Evolutionary conservation across 345 rosid species (phyloP).

Genomic region (Triadica sebifera): DNA sequence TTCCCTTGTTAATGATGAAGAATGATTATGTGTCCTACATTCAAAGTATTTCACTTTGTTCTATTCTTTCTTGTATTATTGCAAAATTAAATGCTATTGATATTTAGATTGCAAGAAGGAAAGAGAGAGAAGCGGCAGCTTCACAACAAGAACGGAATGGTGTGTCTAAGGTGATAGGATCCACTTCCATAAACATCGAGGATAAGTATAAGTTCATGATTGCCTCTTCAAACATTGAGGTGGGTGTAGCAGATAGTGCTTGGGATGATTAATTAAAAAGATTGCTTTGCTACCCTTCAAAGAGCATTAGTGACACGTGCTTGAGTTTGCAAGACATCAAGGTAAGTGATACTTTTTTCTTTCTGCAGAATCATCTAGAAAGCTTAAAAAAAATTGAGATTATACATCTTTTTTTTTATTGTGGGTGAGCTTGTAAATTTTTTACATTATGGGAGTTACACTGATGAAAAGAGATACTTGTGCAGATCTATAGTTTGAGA

Average conservation of each 20-base stretch:
- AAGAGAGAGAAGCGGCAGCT: conserved; percentile 42
- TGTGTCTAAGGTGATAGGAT: conserved; percentile 24
- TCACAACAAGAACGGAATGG: conserved; percentile 29
- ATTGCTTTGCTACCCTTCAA: neutral
- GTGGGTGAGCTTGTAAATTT: neutral
- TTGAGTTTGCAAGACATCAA: conserved; percentile 1
- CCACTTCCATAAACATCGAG: conserved; percentile 33
- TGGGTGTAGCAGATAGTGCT: conserved; percentile 43
- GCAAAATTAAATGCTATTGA: neutral
- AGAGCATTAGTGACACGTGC: conserved; percentile 9
- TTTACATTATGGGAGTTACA: neutral
- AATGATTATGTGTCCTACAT: neutral
- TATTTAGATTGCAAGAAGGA: conserved; percentile 37
- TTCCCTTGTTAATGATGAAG: neutral
- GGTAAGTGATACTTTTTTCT: conserved; percentile 22
- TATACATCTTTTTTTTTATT: neutral
- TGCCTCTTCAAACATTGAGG: conserved; percentile 27
- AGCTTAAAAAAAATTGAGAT: neutral
- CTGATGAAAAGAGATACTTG: conserved; percentile 1
- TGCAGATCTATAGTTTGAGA: neutral
- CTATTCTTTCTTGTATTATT: neutral
- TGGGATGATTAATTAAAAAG: conserved; percentile 33
- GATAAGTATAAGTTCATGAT: conserved; percentile 43
- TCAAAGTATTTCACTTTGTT: neutral
- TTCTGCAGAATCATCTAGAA: neutral